Evolutionary conservation across 2,329 filamentous ascomycete species (phyloP), one percentile per base, ranked within the genome.

Genomic region (Nigrospora osmanthi): DNA sequence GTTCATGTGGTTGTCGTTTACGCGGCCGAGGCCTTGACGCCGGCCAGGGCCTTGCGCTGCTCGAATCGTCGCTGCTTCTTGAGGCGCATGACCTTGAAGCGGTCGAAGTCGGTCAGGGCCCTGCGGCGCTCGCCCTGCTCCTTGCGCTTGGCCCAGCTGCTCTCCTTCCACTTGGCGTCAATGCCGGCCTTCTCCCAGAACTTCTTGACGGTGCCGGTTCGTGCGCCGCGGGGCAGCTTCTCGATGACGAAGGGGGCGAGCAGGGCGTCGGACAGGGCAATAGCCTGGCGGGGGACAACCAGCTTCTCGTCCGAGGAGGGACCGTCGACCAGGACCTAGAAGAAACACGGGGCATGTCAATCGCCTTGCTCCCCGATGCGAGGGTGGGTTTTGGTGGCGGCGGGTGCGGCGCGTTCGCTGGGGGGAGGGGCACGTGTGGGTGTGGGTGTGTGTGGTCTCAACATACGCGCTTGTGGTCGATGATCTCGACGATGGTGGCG

Each of bases 401-500:
- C n/a, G n/a, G n/a, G n/a, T n/a, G n/a, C n/a, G n/a, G n/a, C n/a
- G n/a, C n/a, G n/a, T n/a, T n/a, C n/a, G n/a, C n/a, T n/a, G n/a
- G n/a, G 12, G 12, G 17, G 14, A 30, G 39, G 47, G 35, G 33
- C 14, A 43, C 34, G 31, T 17, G 44, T 42, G 48, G 32, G 38
- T 41, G 40, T 45, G 46, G 44, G 44, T 42, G 48, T 30, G 38
- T 41, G 40, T 45, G 46, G 44, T 43, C 30, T 16, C 47, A 67
- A 89, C 93, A 70, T 95, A 98, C 93, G 76, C 93, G 89, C 83
- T 95, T 96, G 86, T 98, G 91, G 78, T 98, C 93, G 77, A 98
- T 93, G 74, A 98, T 97, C 84, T 98, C 91, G 74, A 95, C 89
- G 67, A 98, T 91, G 64, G 84, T 78, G 65, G 90, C 94, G 63